Percentiles rank a stretch among this genome's conserved stretches.
phyloP scores from a whole-genome alignment of 805 yeast species.

The Metschnikowia vanudenii region DNA sequence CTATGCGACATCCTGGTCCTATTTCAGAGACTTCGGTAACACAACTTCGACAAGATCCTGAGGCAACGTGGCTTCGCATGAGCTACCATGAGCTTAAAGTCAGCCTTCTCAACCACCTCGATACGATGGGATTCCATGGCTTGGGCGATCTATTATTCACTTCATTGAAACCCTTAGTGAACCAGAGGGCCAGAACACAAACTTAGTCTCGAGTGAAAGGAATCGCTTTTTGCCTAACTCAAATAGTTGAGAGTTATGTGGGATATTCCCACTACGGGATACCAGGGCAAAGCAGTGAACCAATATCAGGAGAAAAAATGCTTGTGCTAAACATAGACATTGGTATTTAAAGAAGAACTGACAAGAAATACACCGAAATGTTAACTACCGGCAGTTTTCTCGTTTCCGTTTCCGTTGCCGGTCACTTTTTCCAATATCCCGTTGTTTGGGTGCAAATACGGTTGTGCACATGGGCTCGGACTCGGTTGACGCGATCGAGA shows the following conservation, averaged over 20 bases:
- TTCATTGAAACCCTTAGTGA: constrained; percentile 49
- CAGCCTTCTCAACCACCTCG: constrained; percentile 43
- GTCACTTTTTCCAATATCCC: too few species aligned
- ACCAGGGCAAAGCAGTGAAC: too few species aligned
- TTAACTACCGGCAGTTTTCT: too few species aligned
- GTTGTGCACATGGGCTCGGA: background rate
- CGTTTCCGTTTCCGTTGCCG: too few species aligned
- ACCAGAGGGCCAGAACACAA: background rate
- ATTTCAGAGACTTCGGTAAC: constrained; percentile 44
- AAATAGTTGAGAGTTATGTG: too few species aligned
- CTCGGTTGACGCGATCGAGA: background rate
- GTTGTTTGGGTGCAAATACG: constrained; percentile 1
- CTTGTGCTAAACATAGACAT: too few species aligned
- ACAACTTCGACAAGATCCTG: constrained; percentile 26
- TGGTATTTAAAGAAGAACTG: too few species aligned
- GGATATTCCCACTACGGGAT: too few species aligned
- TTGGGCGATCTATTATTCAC: constrained; percentile 50
- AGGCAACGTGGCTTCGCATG: constrained; percentile 37
- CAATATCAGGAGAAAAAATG: too few species aligned
- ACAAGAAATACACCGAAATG: too few species aligned
- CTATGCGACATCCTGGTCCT: constrained; percentile 52
- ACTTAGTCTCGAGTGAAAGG: background rate
- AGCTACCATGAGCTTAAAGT: constrained; percentile 47
- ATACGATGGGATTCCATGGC: constrained; percentile 46
- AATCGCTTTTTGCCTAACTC: too few species aligned